Conservation (phyloP, 345 rosid species). For the Lepidium aucheri region DNA sequence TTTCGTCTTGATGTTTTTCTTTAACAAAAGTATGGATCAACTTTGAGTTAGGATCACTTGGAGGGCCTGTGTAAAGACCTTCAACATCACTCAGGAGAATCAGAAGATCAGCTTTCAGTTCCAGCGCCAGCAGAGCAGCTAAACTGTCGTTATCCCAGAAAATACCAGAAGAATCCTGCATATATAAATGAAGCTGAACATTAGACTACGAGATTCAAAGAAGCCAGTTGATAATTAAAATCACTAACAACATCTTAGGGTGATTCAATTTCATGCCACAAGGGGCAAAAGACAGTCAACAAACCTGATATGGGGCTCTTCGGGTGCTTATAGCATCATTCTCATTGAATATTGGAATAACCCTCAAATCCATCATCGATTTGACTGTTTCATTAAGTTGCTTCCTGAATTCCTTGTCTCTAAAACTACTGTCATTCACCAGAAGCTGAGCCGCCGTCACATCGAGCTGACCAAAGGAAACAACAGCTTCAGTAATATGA, state of each 20-base stretch:
- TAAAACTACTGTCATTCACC: conserved; percentile 84
- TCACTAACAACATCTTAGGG: neutral
- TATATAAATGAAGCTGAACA: neutral
- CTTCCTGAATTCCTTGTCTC: conserved; percentile 69
- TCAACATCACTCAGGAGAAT: conserved; percentile 92
- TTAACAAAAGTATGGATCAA: conserved; percentile 76
- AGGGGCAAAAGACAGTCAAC: neutral
- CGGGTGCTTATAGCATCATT: conserved; percentile 97
- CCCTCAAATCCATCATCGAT: conserved; percentile 58
- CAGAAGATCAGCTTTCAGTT: conserved; percentile 92
- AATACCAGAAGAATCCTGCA: conserved; percentile 97
- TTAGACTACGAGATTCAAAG: neutral
- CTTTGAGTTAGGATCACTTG: conserved; percentile 83
- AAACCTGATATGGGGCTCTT: conserved; percentile 97
- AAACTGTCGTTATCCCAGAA: conserved; percentile 99
- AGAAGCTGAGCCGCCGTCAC: conserved; percentile 92
- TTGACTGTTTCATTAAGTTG: conserved; percentile 76
- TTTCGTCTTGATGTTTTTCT: conserved; percentile 75
- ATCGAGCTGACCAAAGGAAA: conserved; percentile 61
- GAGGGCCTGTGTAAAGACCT: conserved; percentile 97
- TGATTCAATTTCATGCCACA: neutral
- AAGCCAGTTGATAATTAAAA: neutral
- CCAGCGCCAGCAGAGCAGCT: conserved; percentile 87
- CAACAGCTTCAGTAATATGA: neutral
- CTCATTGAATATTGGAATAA: conserved; percentile 92